These are phyloP conservation scores for Emmonsiellopsis sp. DNA, from an alignment of 2,329 filamentous ascomycete genomes.

Conservation along the genomic window DNA sequence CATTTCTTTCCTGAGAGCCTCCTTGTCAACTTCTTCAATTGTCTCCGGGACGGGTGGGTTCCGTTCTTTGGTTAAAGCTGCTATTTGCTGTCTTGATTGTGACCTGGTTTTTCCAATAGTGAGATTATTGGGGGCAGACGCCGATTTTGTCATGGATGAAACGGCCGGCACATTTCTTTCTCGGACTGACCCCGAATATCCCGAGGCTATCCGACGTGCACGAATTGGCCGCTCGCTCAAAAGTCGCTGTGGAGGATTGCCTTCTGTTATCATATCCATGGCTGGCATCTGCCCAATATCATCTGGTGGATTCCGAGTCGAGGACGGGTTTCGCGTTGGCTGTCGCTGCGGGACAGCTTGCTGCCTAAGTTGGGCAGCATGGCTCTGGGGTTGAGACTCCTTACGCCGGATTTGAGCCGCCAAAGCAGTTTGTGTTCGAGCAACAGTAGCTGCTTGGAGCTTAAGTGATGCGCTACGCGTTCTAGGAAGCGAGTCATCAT, in stretches of 20 bases:
- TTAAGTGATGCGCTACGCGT: slow-evolving; percentile 18
- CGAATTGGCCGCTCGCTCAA: slow-evolving; percentile 32
- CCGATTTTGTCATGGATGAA: slow-evolving; percentile 22
- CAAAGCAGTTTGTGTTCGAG: slow-evolving; percentile 30
- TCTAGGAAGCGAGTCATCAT: slow-evolving; percentile 19
- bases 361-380: slow-evolving; percentile 38
- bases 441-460: slow-evolving; percentile 19
- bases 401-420: slow-evolving; percentile 31
- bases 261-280: slow-evolving; percentile 4
- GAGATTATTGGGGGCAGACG: slow-evolving; percentile 22
- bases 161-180: slow-evolving; percentile 19
- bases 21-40: slow-evolving; percentile 16
- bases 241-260: slow-evolving; percentile 17
- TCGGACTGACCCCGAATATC: slow-evolving; percentile 24
- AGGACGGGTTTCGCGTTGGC: slow-evolving; percentile 19
- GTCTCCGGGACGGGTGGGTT: slow-evolving; percentile 6
- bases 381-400: slow-evolving; percentile 30
- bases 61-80: slow-evolving; percentile 20
- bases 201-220: slow-evolving; percentile 24
- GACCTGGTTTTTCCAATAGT: slow-evolving; percentile 34
- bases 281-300: slow-evolving; percentile 7
- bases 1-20: neutral
- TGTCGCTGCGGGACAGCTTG: slow-evolving; percentile 29
- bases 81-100: slow-evolving; percentile 27
- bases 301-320: slow-evolving; percentile 15